These are phyloP conservation scores for Xylaria flabelliformis DNA, from an alignment of 495 filamentous ascomycete genomes.

Conservation along the genomic window DNA sequence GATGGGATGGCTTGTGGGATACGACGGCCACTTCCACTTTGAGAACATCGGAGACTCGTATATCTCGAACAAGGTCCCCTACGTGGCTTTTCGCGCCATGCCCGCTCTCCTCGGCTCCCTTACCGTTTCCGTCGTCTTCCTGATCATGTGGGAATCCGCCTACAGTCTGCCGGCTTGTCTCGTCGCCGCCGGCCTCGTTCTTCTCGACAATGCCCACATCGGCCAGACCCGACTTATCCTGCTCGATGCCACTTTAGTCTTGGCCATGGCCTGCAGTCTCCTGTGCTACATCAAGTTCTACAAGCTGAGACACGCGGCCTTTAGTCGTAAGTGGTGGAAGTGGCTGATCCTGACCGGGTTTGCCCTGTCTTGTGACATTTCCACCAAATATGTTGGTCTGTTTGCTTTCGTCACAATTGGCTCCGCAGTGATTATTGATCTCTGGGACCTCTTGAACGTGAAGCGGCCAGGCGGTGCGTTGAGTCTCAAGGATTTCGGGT, in stretches of 20 bases:
- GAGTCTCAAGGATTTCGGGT: conserved; percentile 76
- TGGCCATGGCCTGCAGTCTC: conserved; percentile 93
- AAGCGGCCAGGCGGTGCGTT: conserved; percentile 80
- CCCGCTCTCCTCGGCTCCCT: conserved; percentile 89
- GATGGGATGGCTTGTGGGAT: conserved; percentile 95
- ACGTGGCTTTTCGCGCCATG: conserved; percentile 92
- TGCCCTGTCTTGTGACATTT: conserved; percentile 94
- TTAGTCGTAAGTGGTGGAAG: conserved; percentile 98
- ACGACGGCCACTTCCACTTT: conserved; percentile 96
- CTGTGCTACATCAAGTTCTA: conserved; percentile 97
- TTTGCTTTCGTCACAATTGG: conserved; percentile 99
- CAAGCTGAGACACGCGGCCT: conserved; percentile 89
- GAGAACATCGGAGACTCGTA: conserved; percentile 99
- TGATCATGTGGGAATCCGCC: conserved; percentile 99
- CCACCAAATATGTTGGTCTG: conserved; percentile 95
- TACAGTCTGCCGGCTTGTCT: conserved; percentile 94
- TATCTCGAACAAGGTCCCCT: conserved; percentile 94
- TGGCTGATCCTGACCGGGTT: conserved; percentile 96
- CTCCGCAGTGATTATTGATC: conserved; percentile 87
- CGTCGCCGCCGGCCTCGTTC: conserved; percentile 80
- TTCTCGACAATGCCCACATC: conserved; percentile 98
- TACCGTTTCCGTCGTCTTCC: conserved; percentile 90
- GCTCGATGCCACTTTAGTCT: conserved; percentile 90
- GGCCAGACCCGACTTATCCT: conserved; percentile 96
- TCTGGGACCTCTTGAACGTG: conserved; percentile 93